Evolutionary conservation across 2,329 filamentous ascomycete genomes (phyloP).

Genomic region (Cadophora luteo-olivacea): DNA sequence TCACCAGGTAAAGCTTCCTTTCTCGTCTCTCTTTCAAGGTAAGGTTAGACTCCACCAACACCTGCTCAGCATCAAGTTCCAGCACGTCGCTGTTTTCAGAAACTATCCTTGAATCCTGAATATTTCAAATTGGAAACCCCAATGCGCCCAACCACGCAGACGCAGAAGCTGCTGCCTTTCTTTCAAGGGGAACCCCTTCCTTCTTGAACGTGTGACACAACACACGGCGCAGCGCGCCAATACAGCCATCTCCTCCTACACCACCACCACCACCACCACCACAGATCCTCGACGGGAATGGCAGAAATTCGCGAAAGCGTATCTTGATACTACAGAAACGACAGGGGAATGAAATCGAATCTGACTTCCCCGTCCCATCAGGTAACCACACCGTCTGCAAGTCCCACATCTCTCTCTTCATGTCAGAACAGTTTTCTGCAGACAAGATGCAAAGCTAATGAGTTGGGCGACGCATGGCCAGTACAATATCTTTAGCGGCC

Average conservation of each 20-base stretch:
- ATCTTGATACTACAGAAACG: background rate
- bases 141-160: background rate
- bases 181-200: background rate
- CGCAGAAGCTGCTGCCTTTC: background rate
- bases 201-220: background rate
- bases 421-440: background rate
- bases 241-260: background rate
- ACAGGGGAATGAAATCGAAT: background rate
- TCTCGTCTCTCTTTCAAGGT: background rate
- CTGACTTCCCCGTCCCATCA: background rate
- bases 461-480: background rate
- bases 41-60: background rate
- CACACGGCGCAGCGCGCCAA: background rate
- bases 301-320: background rate
- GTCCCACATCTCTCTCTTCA: background rate
- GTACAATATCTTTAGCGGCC: background rate
- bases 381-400: background rate
- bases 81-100: constrained; percentile 5
- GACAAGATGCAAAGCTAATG: background rate
- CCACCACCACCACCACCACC: background rate
- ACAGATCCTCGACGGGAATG: background rate
- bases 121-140: background rate
- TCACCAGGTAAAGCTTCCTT: background rate
- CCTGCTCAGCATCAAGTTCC: background rate
- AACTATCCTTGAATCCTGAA: background rate